Percentiles rank a stretch among this genome's conserved stretches.
Evolutionary conservation across 116 monocot genomes (phyloP).

Genomic region (Trichopus zeylanicus): DNA sequence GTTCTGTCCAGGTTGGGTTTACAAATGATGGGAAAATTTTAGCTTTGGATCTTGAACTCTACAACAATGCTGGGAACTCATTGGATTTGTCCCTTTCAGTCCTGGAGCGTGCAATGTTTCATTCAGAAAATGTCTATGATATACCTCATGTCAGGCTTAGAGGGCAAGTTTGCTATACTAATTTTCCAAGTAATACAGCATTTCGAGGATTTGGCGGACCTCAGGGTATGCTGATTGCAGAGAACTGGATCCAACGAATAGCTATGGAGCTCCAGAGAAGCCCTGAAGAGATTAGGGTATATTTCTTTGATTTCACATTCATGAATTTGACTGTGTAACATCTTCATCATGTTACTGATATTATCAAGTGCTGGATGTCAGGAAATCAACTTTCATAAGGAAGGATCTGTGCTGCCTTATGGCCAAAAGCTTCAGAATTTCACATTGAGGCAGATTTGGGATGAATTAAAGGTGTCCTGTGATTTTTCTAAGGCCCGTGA

Average conservation of each 20-base stretch:
- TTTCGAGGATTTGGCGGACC: conserved; percentile 99
- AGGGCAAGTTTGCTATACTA: conserved; percentile 84
- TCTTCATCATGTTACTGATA: conserved; percentile 5
- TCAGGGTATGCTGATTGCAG: conserved; percentile 89
- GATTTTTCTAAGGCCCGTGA: conserved; percentile 53
- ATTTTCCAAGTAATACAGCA: conserved; percentile 94
- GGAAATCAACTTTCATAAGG: conserved; percentile 85
- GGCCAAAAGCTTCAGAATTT: conserved; percentile 71
- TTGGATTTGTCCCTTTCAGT: conserved; percentile 68
- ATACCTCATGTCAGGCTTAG: conserved; percentile 72
- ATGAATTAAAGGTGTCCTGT: conserved; percentile 73
- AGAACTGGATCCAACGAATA: conserved; percentile 89
- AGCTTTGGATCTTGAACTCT: conserved; percentile 85
- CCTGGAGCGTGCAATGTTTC: conserved; percentile 90
- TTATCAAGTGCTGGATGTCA: conserved; percentile 10
- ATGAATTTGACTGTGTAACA: background rate
- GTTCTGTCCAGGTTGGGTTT: conserved; percentile 64
- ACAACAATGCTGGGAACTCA: conserved; percentile 93
- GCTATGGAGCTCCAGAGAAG: conserved; percentile 73
- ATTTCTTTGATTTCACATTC: background rate
- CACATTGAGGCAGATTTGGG: conserved; percentile 62
- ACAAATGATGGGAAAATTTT: conserved; percentile 75
- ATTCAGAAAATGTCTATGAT: conserved; percentile 86
- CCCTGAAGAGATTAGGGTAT: conserved; percentile 90
- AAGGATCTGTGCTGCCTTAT: conserved; percentile 70